Percentiles rank a stretch among this genome's conserved stretches.
Conservation (phyloP, 2,329 filamentous ascomycete species). For the Lachnum nothofagi region DNA sequence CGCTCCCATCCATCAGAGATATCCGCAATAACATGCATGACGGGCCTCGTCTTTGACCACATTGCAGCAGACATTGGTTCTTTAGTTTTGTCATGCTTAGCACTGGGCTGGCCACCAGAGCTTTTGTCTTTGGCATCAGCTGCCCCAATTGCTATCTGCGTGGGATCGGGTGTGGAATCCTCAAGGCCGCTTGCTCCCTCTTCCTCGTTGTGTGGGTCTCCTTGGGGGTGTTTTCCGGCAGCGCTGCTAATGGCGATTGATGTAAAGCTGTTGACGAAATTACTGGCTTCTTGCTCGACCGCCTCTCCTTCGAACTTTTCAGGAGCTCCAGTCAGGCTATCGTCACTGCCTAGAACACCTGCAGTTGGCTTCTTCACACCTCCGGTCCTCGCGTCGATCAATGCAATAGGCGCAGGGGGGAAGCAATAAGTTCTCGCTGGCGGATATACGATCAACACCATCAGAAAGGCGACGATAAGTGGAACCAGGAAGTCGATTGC, state of each 20-base stretch:
- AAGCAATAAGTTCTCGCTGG: constrained; percentile 12
- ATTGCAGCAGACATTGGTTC: constrained; percentile 18
- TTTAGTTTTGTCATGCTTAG: constrained; percentile 18
- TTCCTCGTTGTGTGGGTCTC: constrained; percentile 13
- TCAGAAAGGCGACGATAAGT: constrained; percentile 15
- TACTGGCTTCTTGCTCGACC: constrained; percentile 21
- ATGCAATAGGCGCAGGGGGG: constrained; percentile 16
- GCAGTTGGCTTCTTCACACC: constrained; percentile 17
- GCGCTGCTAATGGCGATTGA: constrained; percentile 12
- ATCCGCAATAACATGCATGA: constrained; percentile 41
- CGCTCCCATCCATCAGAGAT: constrained; percentile 48
- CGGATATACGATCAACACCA: constrained; percentile 14
- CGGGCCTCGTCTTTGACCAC: constrained; percentile 20
- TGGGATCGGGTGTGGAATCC: constrained; percentile 16
- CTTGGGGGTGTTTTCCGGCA: constrained; percentile 18
- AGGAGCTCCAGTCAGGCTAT: constrained; percentile 20
- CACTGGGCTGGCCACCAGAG: constrained; percentile 10
- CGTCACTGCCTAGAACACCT: constrained; percentile 17
- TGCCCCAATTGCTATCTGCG: constrained; percentile 11
- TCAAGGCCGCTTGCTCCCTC: constrained; percentile 14
- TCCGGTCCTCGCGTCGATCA: constrained; percentile 18
- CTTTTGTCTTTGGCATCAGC: constrained; percentile 12
- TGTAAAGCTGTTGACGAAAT: constrained; percentile 17
- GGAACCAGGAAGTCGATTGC: constrained; percentile 17
- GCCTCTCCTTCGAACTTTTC: constrained; percentile 22